Percentiles rank a stretch among this genome's conserved stretches.
These are phyloP conservation scores for Amniculicola lignicola DNA, from an alignment of 495 filamentous ascomycete genomes.

Conservation along the genomic window DNA sequence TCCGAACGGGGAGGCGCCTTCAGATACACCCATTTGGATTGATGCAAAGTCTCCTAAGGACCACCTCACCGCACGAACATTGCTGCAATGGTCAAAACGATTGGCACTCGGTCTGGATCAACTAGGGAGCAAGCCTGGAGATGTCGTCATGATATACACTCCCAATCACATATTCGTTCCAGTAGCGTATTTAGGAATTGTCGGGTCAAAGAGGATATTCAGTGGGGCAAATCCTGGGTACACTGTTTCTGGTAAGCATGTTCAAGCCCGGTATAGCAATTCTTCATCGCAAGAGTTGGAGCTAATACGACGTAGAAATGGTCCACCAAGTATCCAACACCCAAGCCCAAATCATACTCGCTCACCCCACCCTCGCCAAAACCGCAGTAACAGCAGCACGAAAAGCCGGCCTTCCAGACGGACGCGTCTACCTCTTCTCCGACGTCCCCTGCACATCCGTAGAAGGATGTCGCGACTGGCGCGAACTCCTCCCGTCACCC, in stretches of 20 bases:
- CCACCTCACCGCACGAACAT: slow-evolving; percentile 40
- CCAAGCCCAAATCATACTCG: slow-evolving; percentile 41
- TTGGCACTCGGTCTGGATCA: slow-evolving; percentile 45
- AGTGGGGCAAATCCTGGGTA: slow-evolving; percentile 41
- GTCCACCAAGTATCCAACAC: slow-evolving; percentile 46
- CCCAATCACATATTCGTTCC: slow-evolving; percentile 51
- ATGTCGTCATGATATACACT: slow-evolving; percentile 48
- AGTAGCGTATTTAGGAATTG: slow-evolving; percentile 48
- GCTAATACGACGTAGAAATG: slow-evolving; percentile 35
- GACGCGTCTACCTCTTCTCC: slow-evolving; percentile 52
- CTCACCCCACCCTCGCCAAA: slow-evolving; percentile 40
- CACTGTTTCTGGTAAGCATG: slow-evolving; percentile 35
- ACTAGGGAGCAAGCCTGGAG: slow-evolving; percentile 40
- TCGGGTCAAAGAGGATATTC: slow-evolving; percentile 45
- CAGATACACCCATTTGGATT: slow-evolving; percentile 47
- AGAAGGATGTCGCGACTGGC: slow-evolving; percentile 50
- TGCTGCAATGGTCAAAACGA: slow-evolving; percentile 47
- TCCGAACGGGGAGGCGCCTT: slow-evolving; percentile 40
- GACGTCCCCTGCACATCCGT: slow-evolving; percentile 36
- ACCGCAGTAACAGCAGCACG: slow-evolving; percentile 45
- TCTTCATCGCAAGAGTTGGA: too few species aligned
- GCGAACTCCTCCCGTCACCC: slow-evolving; percentile 45
- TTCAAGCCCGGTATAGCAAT: not conserved
- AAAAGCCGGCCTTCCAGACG: slow-evolving; percentile 41
- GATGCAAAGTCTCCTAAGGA: slow-evolving; percentile 42